Base-by-base conservation (phyloP, 2,329 filamentous ascomycete genomes). In the Lasiodiplodia sp. region DNA sequence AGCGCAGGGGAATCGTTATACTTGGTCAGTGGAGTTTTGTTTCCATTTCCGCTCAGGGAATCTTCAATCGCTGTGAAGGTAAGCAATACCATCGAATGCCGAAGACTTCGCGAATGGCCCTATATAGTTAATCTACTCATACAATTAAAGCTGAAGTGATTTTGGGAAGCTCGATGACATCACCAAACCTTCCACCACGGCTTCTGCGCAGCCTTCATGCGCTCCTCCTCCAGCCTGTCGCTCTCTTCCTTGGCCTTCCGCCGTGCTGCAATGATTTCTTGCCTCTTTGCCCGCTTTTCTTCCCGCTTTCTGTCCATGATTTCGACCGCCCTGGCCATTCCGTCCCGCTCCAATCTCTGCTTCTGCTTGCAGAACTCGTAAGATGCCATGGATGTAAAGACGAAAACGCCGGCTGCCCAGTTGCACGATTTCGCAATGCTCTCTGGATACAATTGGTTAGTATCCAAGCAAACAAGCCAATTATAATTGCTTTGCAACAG, bases 351-450 rank as follows among this genome's bases (percentile, higher is more conserved):
- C 70, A 91, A 86, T 58, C 87, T 85, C 69, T 94, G 86, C 70
- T 87, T 86, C 72, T 89, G 90, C 75, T 94, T 89, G 81, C 95
- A 98, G 75, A 91, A 93, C 80, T 97, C 93, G 81, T 94, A 96
- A 63, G 91, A 90, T 37, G 86, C 85, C 57, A 91, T 83, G n/a
- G 91, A 90, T 7, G 87, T 87, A 23, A 91, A 77, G 28, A 90
- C 84, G 78, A 96, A 97, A 44, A 88, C 85, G 7, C 89, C 92
- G 6, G 96, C 93, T 0, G 93, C 94, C 92, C 92, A 97, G 75
- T 96, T 96, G 44, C 91, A 90, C 0, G 92, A 88, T 74, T 87
- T 88, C 68, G 86, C 86, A 70, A 93, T 81, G 21, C 86, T 85
- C 52, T 86, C 88, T 87, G 72, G 76, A 78, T n/a, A 16, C 16